These are phyloP conservation scores for Penicillium brevicompactum DNA, from an alignment of 2,329 filamentous ascomycete genomes.

Conservation along the genomic window DNA sequence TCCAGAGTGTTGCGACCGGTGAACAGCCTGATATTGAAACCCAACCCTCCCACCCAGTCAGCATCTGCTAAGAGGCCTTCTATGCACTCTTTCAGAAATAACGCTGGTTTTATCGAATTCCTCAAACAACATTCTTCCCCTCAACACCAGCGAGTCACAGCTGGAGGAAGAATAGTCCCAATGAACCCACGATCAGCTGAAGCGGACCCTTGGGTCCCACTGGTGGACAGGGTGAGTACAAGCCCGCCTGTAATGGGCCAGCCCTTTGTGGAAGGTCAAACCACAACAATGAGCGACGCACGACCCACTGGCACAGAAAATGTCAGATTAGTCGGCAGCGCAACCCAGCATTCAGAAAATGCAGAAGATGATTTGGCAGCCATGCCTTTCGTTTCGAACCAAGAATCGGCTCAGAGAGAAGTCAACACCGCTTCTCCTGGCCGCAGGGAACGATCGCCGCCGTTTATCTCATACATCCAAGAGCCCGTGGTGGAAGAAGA, in stretches of 20 bases:
- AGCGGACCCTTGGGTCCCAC: background rate
- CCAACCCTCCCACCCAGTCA: background rate
- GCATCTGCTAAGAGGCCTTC: background rate
- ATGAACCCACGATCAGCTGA: slow-evolving; percentile 37
- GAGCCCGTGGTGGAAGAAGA: background rate
- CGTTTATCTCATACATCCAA: background rate
- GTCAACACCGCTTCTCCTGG: too few species aligned
- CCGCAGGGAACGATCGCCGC: too few species aligned
- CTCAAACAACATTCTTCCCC: slow-evolving; percentile 51
- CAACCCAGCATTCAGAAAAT: too few species aligned
- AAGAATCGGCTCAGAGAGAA: too few species aligned
- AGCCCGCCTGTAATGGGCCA: background rate
- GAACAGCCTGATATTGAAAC: background rate
- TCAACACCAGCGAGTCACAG: slow-evolving; percentile 52
- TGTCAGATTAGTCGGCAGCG: too few species aligned
- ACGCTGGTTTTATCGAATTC: slow-evolving; percentile 50
- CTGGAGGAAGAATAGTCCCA: slow-evolving; percentile 52
- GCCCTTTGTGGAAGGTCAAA: background rate
- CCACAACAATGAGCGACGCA: background rate
- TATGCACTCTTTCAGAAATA: slow-evolving; percentile 12
- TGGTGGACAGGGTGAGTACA: background rate
- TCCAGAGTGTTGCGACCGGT: slow-evolving; percentile 17
- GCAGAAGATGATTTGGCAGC: too few species aligned
- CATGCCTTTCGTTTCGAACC: too few species aligned
- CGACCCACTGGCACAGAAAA: background rate